Conservation (phyloP, 306 rosid species). For the Vigna unguiculata region DNA sequence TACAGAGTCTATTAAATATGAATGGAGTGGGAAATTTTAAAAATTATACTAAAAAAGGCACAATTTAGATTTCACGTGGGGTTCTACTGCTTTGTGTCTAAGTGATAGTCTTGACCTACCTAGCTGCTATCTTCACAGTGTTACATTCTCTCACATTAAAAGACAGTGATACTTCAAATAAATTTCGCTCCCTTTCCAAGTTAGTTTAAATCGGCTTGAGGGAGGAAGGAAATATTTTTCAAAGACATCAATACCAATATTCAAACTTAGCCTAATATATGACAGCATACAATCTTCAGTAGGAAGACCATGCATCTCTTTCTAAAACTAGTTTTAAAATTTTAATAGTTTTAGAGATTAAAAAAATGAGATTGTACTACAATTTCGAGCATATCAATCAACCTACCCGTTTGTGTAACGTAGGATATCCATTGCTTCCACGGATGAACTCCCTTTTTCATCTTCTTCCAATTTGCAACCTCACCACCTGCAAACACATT, state of each 20-base stretch:
- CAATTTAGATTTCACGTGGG: not conserved
- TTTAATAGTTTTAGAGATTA: no score
- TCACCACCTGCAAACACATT: constrained; percentile 31
- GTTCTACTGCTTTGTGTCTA: not conserved
- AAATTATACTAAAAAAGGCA: not conserved
- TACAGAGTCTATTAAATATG: not conserved
- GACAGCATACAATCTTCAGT: not conserved
- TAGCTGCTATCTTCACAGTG: not conserved
- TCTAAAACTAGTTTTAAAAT: not conserved
- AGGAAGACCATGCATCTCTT: not conserved
- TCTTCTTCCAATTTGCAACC: constrained; percentile 43
- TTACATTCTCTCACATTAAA: not conserved
- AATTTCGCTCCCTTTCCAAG: not conserved
- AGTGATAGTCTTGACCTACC: not conserved
- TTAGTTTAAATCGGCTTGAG: not conserved
- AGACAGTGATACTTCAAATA: not conserved
- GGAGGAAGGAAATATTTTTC: not conserved
- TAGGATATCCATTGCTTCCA: constrained; percentile 96
- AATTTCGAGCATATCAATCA: constrained; percentile 44
- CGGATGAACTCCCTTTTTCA: constrained; percentile 96
- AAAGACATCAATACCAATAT: not conserved
- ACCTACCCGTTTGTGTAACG: constrained; percentile 86
- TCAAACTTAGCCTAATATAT: not conserved
- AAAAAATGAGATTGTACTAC: not conserved
- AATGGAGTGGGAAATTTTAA: not conserved